These are phyloP conservation scores for Backusella tarrabulga DNA, from an alignment of 192 early-diverging fungal species.

Conservation along the genomic window DNA sequence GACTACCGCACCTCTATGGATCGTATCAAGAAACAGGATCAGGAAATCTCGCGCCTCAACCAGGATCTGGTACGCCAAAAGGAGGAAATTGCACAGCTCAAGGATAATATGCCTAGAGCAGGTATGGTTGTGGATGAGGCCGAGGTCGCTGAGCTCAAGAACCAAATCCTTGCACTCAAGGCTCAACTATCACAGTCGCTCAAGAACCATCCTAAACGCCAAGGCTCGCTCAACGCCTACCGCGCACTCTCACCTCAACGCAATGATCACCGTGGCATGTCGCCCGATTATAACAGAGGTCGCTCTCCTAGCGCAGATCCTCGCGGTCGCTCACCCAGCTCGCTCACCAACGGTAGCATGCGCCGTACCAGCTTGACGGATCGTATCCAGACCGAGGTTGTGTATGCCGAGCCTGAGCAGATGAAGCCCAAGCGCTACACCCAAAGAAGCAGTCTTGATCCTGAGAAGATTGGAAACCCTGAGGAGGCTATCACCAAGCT, in stretches of 20 bases:
- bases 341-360: not conserved
- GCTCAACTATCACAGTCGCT: constrained; percentile 71
- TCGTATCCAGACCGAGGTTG: not conserved
- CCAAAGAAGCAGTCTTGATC: constrained; percentile 9
- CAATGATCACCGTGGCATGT: constrained; percentile 12
- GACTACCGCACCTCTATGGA: constrained; percentile 59
- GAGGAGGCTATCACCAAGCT: constrained; percentile 39
- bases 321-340: not conserved
- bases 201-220: constrained; percentile 42
- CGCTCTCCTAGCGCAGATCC: constrained; percentile 48
- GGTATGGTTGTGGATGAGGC: constrained; percentile 54
- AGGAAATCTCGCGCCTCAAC: constrained; percentile 58
- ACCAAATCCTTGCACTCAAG: constrained; percentile 67
- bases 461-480: constrained; percentile 26
- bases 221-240: constrained; percentile 19
- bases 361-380: constrained; percentile 24
- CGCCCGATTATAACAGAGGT: constrained; percentile 20
- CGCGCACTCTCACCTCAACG: constrained; percentile 17
- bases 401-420: constrained; percentile 23
- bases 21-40: constrained; percentile 60
- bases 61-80: constrained; percentile 54
- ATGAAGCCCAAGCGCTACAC: constrained; percentile 5
- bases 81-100: constrained; percentile 63
- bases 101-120: constrained; percentile 22
- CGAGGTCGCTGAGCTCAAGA: constrained; percentile 63